phyloP scores from a whole-genome alignment of 108 stramenopile genomes.

The Skeletonema grethae region DNA sequence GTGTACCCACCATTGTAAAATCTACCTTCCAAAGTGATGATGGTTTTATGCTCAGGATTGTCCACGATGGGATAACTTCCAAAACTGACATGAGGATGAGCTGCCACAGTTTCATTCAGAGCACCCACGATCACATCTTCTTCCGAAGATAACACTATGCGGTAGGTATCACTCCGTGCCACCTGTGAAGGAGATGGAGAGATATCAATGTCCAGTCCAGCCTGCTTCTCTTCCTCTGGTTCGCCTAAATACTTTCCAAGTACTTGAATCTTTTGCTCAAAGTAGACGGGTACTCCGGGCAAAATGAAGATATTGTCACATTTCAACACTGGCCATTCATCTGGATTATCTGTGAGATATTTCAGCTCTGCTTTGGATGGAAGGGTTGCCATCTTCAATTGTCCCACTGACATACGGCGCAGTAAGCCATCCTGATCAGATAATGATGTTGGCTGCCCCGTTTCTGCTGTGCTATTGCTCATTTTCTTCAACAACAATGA shows the following conservation, averaged over 20 bases:
- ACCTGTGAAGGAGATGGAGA: constrained; percentile 30
- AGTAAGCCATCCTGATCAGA: constrained; percentile 18
- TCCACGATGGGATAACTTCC: constrained; percentile 85
- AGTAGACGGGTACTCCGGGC: constrained; percentile 93
- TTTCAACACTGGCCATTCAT: constrained; percentile 86
- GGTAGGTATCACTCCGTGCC: constrained; percentile 64
- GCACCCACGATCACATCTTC: constrained; percentile 72
- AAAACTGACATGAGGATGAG: constrained; percentile 74
- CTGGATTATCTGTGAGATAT: constrained; percentile 59
- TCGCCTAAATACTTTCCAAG: constrained; percentile 60
- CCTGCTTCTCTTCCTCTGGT: not conserved
- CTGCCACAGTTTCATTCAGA: constrained; percentile 67
- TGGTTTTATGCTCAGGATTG: constrained; percentile 81
- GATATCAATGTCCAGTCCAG: constrained; percentile 14
- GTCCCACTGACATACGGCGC: constrained; percentile 73
- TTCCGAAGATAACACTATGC: constrained; percentile 67
- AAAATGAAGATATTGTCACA: constrained; percentile 93
- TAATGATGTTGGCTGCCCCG: constrained; percentile 18
- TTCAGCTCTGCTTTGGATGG: constrained; percentile 64
- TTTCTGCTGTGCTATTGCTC: constrained; percentile 32
- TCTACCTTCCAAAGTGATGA: constrained; percentile 79
- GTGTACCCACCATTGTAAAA: constrained; percentile 28
- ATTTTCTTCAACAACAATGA: constrained; percentile 59
- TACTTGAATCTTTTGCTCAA: constrained; percentile 82
- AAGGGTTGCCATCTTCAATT: constrained; percentile 84